A percentile compares a stretch with the other conserved stretches of the same genome.
Conservation (phyloP, 768 basidiomycete genomes). For the Tricholoma saponaceum region DNA sequence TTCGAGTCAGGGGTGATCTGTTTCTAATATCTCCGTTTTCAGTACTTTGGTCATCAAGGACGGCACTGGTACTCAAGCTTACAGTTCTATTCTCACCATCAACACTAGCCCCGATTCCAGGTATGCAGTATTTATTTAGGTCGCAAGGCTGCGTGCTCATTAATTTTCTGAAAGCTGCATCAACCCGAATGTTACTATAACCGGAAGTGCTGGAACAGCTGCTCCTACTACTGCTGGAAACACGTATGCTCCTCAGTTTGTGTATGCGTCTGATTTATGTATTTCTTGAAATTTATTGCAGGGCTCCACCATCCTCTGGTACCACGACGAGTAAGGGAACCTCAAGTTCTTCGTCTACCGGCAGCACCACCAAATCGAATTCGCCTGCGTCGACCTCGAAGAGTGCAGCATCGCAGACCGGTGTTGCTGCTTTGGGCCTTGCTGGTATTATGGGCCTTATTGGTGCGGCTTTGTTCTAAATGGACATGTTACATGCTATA, state of each 20-base stretch:
- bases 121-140: conserved; percentile 18
- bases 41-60: conserved; percentile 62
- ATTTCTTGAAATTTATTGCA: not conserved
- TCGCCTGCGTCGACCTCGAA: conserved; percentile 7
- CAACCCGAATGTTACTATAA: conserved; percentile 10
- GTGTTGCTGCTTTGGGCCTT: conserved; percentile 34
- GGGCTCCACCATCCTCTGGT: not conserved
- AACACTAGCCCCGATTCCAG: conserved; percentile 28
- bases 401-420: conserved; percentile 27
- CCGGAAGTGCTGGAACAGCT: conserved; percentile 5
- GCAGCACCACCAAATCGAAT: conserved; percentile 9
- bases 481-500: not conserved
- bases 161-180: conserved; percentile 13
- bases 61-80: conserved; percentile 47
- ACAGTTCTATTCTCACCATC: conserved; percentile 48
- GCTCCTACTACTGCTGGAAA: conserved; percentile 11
- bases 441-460: conserved; percentile 48
- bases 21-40: not conserved
- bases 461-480: conserved; percentile 45
- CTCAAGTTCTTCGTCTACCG: conserved; percentile 11
- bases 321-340: not conserved
- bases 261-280: not conserved
- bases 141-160: not conserved
- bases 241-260: conserved; percentile 7
- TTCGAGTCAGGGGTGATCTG: not conserved